Evolutionary conservation across 2,329 filamentous ascomycete genomes (phyloP), one percentile per base, ranked within the genome.

Genomic region (Endoconidiophora laricicola): DNA sequence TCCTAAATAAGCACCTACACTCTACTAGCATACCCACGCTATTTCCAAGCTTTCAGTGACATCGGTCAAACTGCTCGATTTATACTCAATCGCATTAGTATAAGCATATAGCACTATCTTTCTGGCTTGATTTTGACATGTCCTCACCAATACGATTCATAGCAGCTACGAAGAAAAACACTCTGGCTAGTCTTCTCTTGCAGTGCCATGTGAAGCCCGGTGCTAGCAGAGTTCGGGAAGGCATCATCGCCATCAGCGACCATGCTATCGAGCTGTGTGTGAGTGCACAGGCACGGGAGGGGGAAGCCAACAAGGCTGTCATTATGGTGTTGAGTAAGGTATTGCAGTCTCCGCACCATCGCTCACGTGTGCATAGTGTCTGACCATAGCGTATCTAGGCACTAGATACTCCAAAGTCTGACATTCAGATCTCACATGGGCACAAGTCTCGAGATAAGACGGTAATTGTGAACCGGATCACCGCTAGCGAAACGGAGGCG

Each of bases 291-390:
- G 70, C 81, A 9, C 70, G 72, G 54, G 78, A 84, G 12, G 79
- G 80, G 12, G 78, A 83, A 59, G 76, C 81, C 4, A 86, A 86
- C 59, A 74, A 73, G 58, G 80, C 81, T 3, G 76, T 83, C 2
- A 64, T 77, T 45, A 67, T 72, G 37, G 63, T 85, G 3, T 64
- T 86, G 50, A 79, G 79, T 55, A 66, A 76, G 58, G 77, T 78
- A 57, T 55, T 12, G 6, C 29, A 12, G 29, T 33, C 29, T 12
- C 12, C 4, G 10, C 29, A 33, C 29, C 12, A 33, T 6, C 12
- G 29, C 12, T 12, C 29, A 33, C 29, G 14, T 23, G 7, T 37
- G 7, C n/a, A 37, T 37, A 26, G 4, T 40, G 29, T 33, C 29
- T 33, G 29, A 33, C 29, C 29, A 33, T 33, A 18, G 16, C 4